Evolutionary conservation across 352 stramenopile genomes (phyloP).

Genomic region (Globisporangium mamillatum): DNA sequence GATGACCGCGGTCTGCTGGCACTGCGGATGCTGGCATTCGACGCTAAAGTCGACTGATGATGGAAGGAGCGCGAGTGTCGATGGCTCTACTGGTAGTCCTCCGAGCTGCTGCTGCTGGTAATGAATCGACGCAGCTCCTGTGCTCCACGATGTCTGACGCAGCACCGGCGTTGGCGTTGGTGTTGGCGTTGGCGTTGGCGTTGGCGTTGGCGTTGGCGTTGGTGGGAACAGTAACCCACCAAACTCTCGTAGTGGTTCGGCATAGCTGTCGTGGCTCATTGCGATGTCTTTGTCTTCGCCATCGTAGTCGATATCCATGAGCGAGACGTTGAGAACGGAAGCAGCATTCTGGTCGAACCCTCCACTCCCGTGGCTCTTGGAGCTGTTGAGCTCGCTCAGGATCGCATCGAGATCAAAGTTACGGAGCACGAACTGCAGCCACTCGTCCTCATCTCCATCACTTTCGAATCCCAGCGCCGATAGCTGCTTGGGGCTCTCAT

Average conservation of each 20-base stretch:
- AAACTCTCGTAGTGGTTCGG: background rate
- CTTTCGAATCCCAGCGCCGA: background rate
- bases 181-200: too few relatives aligned
- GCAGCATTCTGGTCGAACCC: background rate
- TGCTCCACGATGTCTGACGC: background rate
- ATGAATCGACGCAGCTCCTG: background rate
- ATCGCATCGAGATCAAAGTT: slow-evolving; percentile 8
- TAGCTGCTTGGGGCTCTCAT: background rate
- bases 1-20: background rate
- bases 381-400: slow-evolving; percentile 7
- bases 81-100: background rate
- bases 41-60: background rate
- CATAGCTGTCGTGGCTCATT: background rate
- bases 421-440: slow-evolving; percentile 1
- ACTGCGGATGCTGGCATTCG: slow-evolving; percentile 4
- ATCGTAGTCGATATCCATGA: slow-evolving; percentile 5
- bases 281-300: background rate
- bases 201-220: background rate
- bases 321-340: slow-evolving; percentile 9
- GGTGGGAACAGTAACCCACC: background rate
- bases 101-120: background rate
- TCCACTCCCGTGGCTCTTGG: slow-evolving; percentile 3
- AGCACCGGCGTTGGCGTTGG: background rate
- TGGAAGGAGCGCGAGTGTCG: background rate
- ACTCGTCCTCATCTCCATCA: background rate